A percentile compares a stretch with the other conserved stretches of the same genome.
Conservation (phyloP, 176 grass and related monocot genomes). For the Triticum aestivum region DNA sequence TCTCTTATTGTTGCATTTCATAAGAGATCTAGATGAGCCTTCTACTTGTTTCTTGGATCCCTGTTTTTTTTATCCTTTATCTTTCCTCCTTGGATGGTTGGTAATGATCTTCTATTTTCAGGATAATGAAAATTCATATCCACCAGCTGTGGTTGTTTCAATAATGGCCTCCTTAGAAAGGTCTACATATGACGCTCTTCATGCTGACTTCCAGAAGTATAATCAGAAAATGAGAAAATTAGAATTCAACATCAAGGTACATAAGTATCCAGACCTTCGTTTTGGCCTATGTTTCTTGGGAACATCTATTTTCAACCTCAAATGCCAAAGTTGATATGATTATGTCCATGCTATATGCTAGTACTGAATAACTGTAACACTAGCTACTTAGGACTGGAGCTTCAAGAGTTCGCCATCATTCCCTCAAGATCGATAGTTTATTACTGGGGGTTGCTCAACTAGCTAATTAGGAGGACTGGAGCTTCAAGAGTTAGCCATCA, state of each 20-base stretch:
- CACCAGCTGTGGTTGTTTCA: slow-evolving; percentile 62
- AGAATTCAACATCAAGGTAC: slow-evolving; percentile 94
- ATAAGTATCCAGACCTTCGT: not conserved
- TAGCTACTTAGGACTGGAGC: not conserved
- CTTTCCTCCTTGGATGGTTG: not conserved
- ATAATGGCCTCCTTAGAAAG: slow-evolving; percentile 77
- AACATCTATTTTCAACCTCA: slow-evolving; percentile 17
- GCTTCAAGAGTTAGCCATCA: not conserved
- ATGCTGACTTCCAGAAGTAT: slow-evolving; percentile 72
- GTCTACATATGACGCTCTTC: slow-evolving; percentile 63
- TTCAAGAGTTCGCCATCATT: not conserved
- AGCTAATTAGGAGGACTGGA: not conserved
- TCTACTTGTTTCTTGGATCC: slow-evolving; percentile 13
- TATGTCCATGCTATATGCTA: not conserved
- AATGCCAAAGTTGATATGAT: not conserved
- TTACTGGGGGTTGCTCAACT: slow-evolving; percentile 10
- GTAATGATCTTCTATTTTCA: slow-evolving; percentile 33
- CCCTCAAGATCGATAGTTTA: not conserved
- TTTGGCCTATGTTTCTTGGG: slow-evolving; percentile 1
- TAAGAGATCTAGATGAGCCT: not conserved
- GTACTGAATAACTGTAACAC: not conserved
- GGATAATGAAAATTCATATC: slow-evolving; percentile 62
- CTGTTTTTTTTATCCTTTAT: not conserved
- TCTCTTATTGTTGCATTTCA: slow-evolving; percentile 15
- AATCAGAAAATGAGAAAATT: slow-evolving; percentile 99